Evolutionary conservation across 75 land plant genomes (phyloP).

Genomic region (Chamaecyparis obtusa): DNA sequence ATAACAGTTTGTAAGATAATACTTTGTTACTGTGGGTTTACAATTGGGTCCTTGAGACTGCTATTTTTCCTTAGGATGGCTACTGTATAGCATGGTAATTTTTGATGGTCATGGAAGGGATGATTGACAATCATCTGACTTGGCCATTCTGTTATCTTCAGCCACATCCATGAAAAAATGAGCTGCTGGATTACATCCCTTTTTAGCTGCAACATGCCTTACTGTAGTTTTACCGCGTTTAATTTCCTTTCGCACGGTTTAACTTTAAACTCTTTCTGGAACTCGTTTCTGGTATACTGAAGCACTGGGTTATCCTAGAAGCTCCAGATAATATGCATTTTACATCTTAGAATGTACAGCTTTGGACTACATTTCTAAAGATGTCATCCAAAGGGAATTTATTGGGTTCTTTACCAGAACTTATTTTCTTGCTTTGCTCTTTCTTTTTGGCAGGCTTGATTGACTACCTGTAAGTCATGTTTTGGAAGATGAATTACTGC

Average conservation of each 20-base stretch:
- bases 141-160: not conserved
- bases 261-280: not conserved
- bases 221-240: not conserved
- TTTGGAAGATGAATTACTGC: not conserved
- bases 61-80: not conserved
- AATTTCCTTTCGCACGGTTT: not conserved
- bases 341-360: not conserved
- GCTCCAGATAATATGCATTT: not conserved
- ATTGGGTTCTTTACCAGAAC: not conserved
- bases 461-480: not conserved
- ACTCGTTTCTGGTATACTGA: not conserved
- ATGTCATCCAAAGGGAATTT: not conserved
- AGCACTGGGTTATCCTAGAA: not conserved
- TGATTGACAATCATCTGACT: not conserved
- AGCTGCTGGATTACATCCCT: not conserved
- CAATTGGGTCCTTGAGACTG: not conserved
- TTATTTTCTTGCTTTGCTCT: not conserved
- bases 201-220: slow-evolving; percentile 1
- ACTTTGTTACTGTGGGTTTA: not conserved
- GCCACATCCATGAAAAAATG: not conserved
- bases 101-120: not conserved
- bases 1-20: not conserved
- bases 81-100: not conserved
- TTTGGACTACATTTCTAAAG: not conserved
- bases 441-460: not conserved